Evolutionary conservation across 192 early-diverging fungal species (phyloP), one percentile per base, ranked within the genome.

Genomic region (Oehlia diaphana): DNA sequence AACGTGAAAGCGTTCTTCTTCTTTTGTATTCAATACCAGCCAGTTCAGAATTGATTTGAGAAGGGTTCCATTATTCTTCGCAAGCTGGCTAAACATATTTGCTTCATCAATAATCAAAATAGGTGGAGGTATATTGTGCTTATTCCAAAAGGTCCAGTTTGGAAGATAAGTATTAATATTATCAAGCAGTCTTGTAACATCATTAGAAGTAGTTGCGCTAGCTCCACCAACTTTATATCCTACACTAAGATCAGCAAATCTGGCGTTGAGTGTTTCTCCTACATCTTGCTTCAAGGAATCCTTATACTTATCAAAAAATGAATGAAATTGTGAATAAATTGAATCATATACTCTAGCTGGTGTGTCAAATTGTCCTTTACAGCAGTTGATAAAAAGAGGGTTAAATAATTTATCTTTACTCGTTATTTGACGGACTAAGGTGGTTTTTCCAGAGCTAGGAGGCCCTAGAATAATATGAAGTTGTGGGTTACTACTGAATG

Each of bases 291-390:
- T 58, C 21, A 73, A 50, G 49, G 14, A 12, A 73, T 58, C 72
- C 72, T 14, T 73, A 73, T 74, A 33, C 33, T 74, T 74, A 13
- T 74, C 10, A 19, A 73, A 58, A 73, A 73, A 73, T 73, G 72
- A n/a, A 0, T 44, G 2, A 23, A 73, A 49, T 73, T 73, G 66
- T 26, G 8, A 58, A 58, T n/a, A 50, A 9, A 73, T 73, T 58
- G 72, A 73, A 50, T 49, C n/a, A 26, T 73, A 50, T 58, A 73
- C 23, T n/a, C 19, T 73, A 2, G 5, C 3, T 50, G 50, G 50
- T 58, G 72, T 58, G 50, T 74, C 72, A 14, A 74, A 74, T 58
- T 74, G 72, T 12, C 72, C 72, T 74, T 0, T 2, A 53, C 50
- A 28, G 10, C 50, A 74, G 47, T 74, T 33, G 50, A 74, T 74